phyloP scores from a whole-genome alignment of 202 grass and related monocot genomes.

The Zizania palustris region DNA sequence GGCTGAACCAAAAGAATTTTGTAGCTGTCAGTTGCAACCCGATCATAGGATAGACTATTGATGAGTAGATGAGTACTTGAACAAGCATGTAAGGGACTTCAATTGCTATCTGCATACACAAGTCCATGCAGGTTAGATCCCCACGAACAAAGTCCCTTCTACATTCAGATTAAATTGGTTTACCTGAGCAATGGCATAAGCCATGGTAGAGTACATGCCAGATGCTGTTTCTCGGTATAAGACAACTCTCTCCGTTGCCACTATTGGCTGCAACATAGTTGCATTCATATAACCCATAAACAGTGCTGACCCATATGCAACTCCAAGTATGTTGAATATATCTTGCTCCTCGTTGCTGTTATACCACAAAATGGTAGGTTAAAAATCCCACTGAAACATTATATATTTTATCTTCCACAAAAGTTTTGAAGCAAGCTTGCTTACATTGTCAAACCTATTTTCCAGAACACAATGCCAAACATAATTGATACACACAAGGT shows the following conservation, averaged over 20 bases:
- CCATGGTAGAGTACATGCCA: conserved; percentile 79
- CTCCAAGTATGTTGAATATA: conserved; percentile 83
- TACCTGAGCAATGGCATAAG: conserved; percentile 90
- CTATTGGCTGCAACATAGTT: conserved; percentile 74
- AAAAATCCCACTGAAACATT: not conserved
- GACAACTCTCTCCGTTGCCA: conserved; percentile 72
- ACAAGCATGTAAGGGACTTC: conserved; percentile 91
- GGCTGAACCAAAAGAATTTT: conserved; percentile 86
- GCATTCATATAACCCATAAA: conserved; percentile 88
- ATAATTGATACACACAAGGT: conserved; percentile 69
- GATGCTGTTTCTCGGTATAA: conserved; percentile 76
- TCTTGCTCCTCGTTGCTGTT: conserved; percentile 79
- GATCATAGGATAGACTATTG: conserved; percentile 83
- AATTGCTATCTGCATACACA: conserved; percentile 60
- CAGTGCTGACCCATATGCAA: conserved; percentile 67
- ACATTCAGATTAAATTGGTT: not conserved
- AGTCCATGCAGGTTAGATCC: not conserved
- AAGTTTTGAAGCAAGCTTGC: not conserved
- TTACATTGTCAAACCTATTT: conserved; percentile 83
- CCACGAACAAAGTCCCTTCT: not conserved
- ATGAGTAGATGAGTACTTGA: conserved; percentile 67
- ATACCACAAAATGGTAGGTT: conserved; percentile 5
- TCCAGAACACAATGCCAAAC: conserved; percentile 83
- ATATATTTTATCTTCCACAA: not conserved
- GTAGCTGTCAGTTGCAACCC: conserved; percentile 60